Conservation (phyloP, 257 asterid species). For the Salvia rosmarinus region DNA sequence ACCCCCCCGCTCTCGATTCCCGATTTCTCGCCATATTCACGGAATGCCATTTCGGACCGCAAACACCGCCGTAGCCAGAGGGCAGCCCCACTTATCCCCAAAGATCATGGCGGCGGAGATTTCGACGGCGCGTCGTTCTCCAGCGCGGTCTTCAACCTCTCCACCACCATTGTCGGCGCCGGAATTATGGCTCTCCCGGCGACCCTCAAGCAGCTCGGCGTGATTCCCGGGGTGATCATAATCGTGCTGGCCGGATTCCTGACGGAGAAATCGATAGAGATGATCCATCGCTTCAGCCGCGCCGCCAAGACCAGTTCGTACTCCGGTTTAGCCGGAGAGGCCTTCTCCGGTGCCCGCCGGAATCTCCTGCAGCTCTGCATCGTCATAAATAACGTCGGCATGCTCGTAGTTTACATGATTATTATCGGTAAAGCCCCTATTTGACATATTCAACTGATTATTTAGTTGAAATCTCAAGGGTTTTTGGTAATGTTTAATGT, state of each 20-base stretch:
- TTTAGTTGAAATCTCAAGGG: not conserved
- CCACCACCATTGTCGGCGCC: constrained; percentile 86
- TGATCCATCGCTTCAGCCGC: constrained; percentile 66
- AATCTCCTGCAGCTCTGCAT: constrained; percentile 67
- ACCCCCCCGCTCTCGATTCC: not conserved
- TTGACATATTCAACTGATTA: not conserved
- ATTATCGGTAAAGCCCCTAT: constrained; percentile 58
- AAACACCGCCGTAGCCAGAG: constrained; percentile 74
- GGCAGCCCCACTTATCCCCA: constrained; percentile 61
- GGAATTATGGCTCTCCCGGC: constrained; percentile 94
- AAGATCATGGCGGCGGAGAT: constrained; percentile 48
- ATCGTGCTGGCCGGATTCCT: constrained; percentile 67
- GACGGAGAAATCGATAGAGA: constrained; percentile 79
- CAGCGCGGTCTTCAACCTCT: constrained; percentile 84
- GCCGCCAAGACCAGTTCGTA: constrained; percentile 73
- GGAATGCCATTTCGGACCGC: constrained; percentile 59
- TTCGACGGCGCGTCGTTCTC: constrained; percentile 66
- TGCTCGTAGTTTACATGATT: constrained; percentile 84
- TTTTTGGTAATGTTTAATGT: constrained; percentile 6
- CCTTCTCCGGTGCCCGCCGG: constrained; percentile 67
- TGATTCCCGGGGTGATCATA: constrained; percentile 62
- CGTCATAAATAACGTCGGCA: constrained; percentile 72
- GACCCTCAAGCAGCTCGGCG: constrained; percentile 77
- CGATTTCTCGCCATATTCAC: constrained; percentile 18
- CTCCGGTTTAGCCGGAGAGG: constrained; percentile 68